A percentile compares a stretch with the other conserved stretches of the same genome.
Conservation (phyloP, 805 yeast genomes). For the Ogataea chonburiensis region DNA sequence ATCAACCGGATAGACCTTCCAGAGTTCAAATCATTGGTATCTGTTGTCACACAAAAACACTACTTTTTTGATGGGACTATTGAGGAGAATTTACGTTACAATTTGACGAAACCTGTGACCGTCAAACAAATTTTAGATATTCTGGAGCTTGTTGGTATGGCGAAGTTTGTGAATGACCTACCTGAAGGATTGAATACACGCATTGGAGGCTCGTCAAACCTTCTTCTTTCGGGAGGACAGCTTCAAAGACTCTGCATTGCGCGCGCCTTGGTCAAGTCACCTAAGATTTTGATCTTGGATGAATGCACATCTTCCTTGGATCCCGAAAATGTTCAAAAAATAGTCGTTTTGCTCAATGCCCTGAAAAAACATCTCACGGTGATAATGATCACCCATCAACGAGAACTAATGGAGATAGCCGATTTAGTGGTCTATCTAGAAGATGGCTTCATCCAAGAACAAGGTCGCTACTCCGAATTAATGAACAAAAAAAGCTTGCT, state of each 20-base stretch:
- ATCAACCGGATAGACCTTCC: slow-evolving; percentile 44
- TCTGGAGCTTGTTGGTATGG: slow-evolving; percentile 48
- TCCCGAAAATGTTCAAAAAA: slow-evolving; percentile 48
- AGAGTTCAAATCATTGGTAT: slow-evolving; percentile 51
- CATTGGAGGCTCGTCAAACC: slow-evolving; percentile 47
- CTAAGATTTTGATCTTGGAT: slow-evolving; percentile 70
- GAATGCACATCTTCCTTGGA: slow-evolving; percentile 92
- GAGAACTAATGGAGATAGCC: slow-evolving; percentile 60
- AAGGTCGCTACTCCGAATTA: slow-evolving; percentile 35
- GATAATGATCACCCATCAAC: slow-evolving; percentile 72
- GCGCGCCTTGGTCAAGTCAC: slow-evolving; percentile 69
- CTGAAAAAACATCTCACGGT: slow-evolving; percentile 39
- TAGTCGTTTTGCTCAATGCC: slow-evolving; percentile 48
- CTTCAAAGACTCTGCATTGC: slow-evolving; percentile 83
- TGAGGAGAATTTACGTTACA: slow-evolving; percentile 68
- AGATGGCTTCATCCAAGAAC: slow-evolving; percentile 47
- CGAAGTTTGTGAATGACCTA: slow-evolving; percentile 51
- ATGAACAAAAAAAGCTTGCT: slow-evolving; percentile 1
- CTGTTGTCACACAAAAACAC: slow-evolving; percentile 77
- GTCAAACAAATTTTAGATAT: slow-evolving; percentile 37
- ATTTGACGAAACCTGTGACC: slow-evolving; percentile 34
- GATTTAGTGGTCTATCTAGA: slow-evolving; percentile 49
- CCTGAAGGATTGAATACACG: slow-evolving; percentile 60
- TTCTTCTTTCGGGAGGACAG: slow-evolving; percentile 84
- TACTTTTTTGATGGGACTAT: slow-evolving; percentile 72